Conservation (phyloP, 768 basidiomycete genomes). For the Leccinum ochraceum region DNA sequence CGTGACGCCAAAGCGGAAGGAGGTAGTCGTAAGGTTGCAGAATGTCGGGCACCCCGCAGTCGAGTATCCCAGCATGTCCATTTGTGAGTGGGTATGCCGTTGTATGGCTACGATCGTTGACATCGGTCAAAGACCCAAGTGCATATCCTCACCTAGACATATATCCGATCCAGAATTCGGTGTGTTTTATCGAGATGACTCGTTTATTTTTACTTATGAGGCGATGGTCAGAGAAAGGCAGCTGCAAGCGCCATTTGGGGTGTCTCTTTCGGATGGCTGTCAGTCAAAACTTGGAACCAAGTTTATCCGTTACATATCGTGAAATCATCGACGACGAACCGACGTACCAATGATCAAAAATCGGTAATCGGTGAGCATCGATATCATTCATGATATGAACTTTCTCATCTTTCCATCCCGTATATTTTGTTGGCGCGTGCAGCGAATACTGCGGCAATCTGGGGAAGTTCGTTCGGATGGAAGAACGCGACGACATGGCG, state of each 20-base stretch:
- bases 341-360: neutral
- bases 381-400: neutral
- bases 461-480: conserved; percentile 28
- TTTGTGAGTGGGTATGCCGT: conserved; percentile 26
- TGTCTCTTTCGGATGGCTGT: conserved; percentile 22
- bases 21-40: conserved; percentile 4
- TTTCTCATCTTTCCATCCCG: conserved; percentile 39
- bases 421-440: conserved; percentile 47
- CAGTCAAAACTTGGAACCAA: conserved; percentile 19
- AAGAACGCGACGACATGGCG: conserved; percentile 17
- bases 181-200: conserved; percentile 4
- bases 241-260: conserved; percentile 14
- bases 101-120: conserved; percentile 10
- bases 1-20: conserved; percentile 58
- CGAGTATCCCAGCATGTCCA: conserved; percentile 28
- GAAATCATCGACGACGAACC: neutral
- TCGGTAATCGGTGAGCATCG: conserved; percentile 4
- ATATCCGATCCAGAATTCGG: conserved; percentile 34
- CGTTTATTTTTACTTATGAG: neutral
- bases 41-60: conserved; percentile 8
- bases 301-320: conserved; percentile 20
- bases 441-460: conserved; percentile 43
- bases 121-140: conserved; percentile 37
- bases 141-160: conserved; percentile 43
- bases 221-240: conserved; percentile 6